Evolutionary conservation across 2,329 filamentous ascomycete genomes (phyloP), one percentile per base, ranked within the genome.

Genomic region (Sclerotiophoma versabilis): DNA sequence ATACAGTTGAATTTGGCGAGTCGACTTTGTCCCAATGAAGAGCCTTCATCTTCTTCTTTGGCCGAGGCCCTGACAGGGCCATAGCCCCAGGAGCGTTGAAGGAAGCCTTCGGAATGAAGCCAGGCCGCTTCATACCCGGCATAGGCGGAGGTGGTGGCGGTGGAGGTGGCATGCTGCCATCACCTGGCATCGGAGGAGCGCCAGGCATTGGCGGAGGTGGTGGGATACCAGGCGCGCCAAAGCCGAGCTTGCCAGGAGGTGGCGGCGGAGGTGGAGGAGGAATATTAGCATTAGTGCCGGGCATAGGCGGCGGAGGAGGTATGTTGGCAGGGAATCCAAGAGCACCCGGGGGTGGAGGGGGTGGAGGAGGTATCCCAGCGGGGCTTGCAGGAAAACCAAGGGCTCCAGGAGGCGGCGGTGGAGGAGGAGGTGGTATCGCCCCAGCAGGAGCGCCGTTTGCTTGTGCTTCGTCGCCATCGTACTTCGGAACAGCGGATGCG

Each of bases 21-120:
- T 99, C 95, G 49, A 99, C 92, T 81, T 98, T 98, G 78, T 99
- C 95, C 93, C 95, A 98, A 79, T 99, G 95, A 64, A 99, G 83
- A 54, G 93, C 93, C 86, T 99, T 99, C 76, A 99, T 91, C 83
- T 98, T 99, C 87, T 96, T 98, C 85, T 97, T 98, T 19, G 95
- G 92, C 65, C 93, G 83, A 46, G 92, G 91, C 57, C 92, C 90
- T 29, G 91, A 88, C 66, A 96, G 78, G 36, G 88, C 86, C 63
- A 91, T 81, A 7, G 85, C 84, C 19, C 86, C 78, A 12, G 82
- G 71, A 5, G 82, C 73, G 17, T 80, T 77, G 52, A 81, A 80
- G 26, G 83, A 81, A 22, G 85, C 81, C 60, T 88, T 84, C 41
- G 87, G 83, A 58, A 96, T 77, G 78, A 90, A 97, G 59, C 91